Evolutionary conservation across 805 yeast species (phyloP), one percentile per base, ranked within the genome.

Genomic region (Isabelozyma pseudorhagii): DNA sequence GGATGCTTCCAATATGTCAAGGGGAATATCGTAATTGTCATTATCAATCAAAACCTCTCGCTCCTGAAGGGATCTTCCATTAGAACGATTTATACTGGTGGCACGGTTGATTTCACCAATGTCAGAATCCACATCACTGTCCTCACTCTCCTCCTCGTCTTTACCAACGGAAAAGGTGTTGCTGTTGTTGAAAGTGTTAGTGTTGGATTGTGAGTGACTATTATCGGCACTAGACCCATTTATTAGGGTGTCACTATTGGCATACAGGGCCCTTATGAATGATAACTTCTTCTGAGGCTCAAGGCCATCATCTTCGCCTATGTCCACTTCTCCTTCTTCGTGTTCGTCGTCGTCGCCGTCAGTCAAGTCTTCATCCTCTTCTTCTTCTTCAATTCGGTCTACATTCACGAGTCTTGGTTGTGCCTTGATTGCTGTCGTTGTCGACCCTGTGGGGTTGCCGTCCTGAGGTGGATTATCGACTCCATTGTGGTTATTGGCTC

Each of bases 401-500:
- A 82, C 78, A 47, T 77, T 77, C n/a, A 89, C 86, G 52, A 89
- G 71, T 55, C 79, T 78, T 1, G 96, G 94, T 60, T 79, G 82
- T 2, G 88, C 94, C 51, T 85, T 79, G 49, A 87, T 85, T 2
- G 94, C 96, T 0, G 91, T 87, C 61, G 85, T 85, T 38, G 85
- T 79, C 5, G 71, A 53, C 18, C 46, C 40, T 14, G 43, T 45
- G 43, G 43, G 21, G 52, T 50, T 50, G 53, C 42, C 51, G 52
- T 55, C 56, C 52, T 58, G 36, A 56, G 63, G 46, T 57, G 46
- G 14, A 52, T 40, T 40, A 44, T 38, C 14, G 8, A 8, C 45
- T 6, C 18, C 45, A 36, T 28, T 42, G 17, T 36, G 51, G 48
- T 54, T 57, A 51, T 59, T 61, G 13, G 67, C 66, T 17, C 59